Conservation (phyloP, 2,329 filamentous ascomycete species). For the Chrysosporium queenslandicum region DNA sequence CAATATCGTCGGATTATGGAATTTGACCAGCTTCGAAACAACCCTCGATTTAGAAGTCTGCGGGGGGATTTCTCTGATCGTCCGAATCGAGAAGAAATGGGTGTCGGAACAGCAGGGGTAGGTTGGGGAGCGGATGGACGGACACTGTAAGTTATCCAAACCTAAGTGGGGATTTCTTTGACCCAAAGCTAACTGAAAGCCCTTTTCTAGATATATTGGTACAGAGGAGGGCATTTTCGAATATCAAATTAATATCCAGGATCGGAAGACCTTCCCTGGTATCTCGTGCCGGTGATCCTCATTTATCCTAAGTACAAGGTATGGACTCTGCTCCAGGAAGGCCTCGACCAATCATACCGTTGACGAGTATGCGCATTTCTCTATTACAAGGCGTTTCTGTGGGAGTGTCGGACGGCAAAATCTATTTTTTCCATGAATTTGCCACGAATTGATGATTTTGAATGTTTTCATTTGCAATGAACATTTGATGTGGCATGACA, state of each 20-base stretch:
- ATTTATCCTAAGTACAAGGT: not conserved
- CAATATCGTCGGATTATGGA: constrained; percentile 29
- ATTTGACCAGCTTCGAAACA: constrained; percentile 29
- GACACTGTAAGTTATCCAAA: constrained; percentile 34
- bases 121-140: constrained; percentile 40
- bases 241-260: constrained; percentile 38
- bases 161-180: not conserved
- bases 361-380: not conserved
- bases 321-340: not conserved
- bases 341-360: not conserved
- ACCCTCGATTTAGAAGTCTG: constrained; percentile 31
- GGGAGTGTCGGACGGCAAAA: not conserved
- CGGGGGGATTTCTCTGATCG: constrained; percentile 29
- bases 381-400: not conserved
- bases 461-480: not conserved
- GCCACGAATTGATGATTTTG: not conserved
- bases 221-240: constrained; percentile 42
- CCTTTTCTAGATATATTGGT: constrained; percentile 37
- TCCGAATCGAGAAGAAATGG: constrained; percentile 29
- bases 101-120: constrained; percentile 38
- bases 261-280: constrained; percentile 40
- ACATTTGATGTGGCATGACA: not conserved
- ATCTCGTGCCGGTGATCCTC: constrained; percentile 33
- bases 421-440: not conserved
- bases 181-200: constrained; percentile 14